phyloP scores from a whole-genome alignment of 495 filamentous ascomycete species.

The Schizothecium vesticola region DNA sequence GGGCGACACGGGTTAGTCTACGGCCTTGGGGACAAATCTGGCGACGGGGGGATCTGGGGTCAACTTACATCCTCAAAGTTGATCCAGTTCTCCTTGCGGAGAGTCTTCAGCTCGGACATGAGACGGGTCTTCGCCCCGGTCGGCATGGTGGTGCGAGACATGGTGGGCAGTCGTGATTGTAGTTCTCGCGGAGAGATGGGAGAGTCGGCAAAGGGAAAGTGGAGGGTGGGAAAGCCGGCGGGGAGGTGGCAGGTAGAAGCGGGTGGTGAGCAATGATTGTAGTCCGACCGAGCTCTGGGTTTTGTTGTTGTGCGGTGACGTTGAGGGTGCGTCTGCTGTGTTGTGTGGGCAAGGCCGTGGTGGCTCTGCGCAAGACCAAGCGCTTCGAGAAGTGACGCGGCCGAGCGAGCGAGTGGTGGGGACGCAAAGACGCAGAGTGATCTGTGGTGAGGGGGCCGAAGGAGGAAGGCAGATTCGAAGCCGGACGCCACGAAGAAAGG shows the following conservation, averaged over 20 bases:
- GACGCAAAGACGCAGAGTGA: too few species aligned
- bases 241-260: too few species aligned
- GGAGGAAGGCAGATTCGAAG: too few species aligned
- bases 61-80: conserved; percentile 56
- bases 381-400: background rate
- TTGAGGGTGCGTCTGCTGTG: background rate
- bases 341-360: background rate
- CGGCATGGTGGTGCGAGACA: conserved; percentile 14
- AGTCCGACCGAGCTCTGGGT: background rate
- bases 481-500: too few species aligned
- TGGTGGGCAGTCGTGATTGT: conserved; percentile 1
- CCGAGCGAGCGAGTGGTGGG: background rate
- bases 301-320: background rate
- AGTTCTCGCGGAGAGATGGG: background rate
- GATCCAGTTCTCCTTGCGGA: conserved; percentile 88
- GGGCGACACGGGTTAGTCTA: conserved; percentile 8
- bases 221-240: background rate
- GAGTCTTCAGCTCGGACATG: conserved; percentile 80
- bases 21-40: background rate
- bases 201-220: background rate
- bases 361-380: background rate
- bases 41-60: background rate
- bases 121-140: conserved; percentile 69
- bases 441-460: too few species aligned
- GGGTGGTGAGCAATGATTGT: too few species aligned